These are phyloP conservation scores for Quaeritorhiza haematococci DNA, from an alignment of 371 early-diverging fungal species.

Conservation along the genomic window DNA sequence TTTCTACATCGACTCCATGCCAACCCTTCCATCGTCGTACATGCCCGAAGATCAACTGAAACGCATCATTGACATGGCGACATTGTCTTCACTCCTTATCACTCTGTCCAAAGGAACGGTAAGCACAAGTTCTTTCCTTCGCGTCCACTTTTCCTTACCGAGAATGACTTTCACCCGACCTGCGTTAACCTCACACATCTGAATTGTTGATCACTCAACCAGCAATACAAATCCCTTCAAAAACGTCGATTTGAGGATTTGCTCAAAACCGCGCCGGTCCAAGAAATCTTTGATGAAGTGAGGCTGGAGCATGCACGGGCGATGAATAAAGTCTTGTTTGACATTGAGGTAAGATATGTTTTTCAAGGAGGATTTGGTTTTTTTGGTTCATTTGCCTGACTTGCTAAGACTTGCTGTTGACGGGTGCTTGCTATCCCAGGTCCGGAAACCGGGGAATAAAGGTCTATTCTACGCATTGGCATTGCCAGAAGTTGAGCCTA, in stretches of 20 bases:
- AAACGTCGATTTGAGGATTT: too few species aligned
- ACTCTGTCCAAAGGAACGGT: neutral
- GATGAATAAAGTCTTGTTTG: conserved; percentile 38
- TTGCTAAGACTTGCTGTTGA: too few species aligned
- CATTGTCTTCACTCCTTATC: conserved; percentile 2
- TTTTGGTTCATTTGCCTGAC: too few species aligned
- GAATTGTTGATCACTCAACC: conserved; percentile 13
- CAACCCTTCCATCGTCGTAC: conserved; percentile 22
- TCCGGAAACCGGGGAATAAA: too few species aligned
- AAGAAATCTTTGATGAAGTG: conserved; percentile 24
- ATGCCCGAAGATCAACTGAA: conserved; percentile 14
- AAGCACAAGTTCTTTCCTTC: neutral
- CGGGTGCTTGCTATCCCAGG: too few species aligned
- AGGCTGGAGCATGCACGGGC: conserved; percentile 32
- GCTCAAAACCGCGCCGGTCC: conserved; percentile 3
- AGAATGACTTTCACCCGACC: too few species aligned
- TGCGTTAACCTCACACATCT: too few species aligned
- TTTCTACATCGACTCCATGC: conserved; percentile 50
- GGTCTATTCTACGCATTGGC: too few species aligned
- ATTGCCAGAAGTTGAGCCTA: too few species aligned
- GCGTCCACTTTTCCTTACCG: too few species aligned
- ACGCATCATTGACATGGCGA: conserved; percentile 8
- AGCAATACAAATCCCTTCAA: conserved; percentile 10
- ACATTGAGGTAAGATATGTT: conserved; percentile 27
- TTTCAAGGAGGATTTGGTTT: too few species aligned